These are phyloP conservation scores for Pseudomonodictys pantanalensis DNA, from an alignment of 495 filamentous ascomycete genomes.

Conservation along the genomic window DNA sequence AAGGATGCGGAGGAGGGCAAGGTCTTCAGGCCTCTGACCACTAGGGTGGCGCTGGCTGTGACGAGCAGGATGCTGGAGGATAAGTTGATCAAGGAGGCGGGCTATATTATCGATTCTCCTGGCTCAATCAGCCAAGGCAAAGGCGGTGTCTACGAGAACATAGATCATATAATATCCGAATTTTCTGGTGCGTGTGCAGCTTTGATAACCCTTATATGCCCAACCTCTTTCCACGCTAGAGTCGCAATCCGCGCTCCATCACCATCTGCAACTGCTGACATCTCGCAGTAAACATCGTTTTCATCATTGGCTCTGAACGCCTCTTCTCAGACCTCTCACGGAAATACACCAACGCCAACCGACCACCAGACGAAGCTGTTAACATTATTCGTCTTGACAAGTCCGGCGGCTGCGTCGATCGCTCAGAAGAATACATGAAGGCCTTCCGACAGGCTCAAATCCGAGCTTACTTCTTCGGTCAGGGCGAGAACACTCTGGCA, in stretches of 20 bases:
- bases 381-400: conserved; percentile 76
- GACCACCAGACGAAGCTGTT: conserved; percentile 64
- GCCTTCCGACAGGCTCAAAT: conserved; percentile 69
- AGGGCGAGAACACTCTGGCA: conserved; percentile 68
- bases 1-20: conserved; percentile 71
- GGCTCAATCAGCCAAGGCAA: conserved; percentile 63
- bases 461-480: conserved; percentile 91
- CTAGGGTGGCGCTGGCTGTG: conserved; percentile 74
- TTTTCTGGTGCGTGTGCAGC: conserved; percentile 70
- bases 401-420: conserved; percentile 81
- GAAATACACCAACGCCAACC: conserved; percentile 63
- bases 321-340: conserved; percentile 74
- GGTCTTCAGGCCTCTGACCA: conserved; percentile 70
- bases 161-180: conserved; percentile 81
- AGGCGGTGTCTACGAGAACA: conserved; percentile 62
- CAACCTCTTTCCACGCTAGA: not conserved
- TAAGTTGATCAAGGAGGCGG: conserved; percentile 61
- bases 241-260: not conserved
- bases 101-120: conserved; percentile 84
- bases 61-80: conserved; percentile 79
- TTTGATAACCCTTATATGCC: conserved; percentile 2
- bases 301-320: conserved; percentile 81
- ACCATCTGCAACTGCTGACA: conserved; percentile 4
- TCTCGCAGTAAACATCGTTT: conserved; percentile 64
- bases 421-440: conserved; percentile 73